Evolutionary conservation across 2,329 filamentous ascomycete genomes (phyloP).

Genomic region (Alternaria hordeiaustralica): DNA sequence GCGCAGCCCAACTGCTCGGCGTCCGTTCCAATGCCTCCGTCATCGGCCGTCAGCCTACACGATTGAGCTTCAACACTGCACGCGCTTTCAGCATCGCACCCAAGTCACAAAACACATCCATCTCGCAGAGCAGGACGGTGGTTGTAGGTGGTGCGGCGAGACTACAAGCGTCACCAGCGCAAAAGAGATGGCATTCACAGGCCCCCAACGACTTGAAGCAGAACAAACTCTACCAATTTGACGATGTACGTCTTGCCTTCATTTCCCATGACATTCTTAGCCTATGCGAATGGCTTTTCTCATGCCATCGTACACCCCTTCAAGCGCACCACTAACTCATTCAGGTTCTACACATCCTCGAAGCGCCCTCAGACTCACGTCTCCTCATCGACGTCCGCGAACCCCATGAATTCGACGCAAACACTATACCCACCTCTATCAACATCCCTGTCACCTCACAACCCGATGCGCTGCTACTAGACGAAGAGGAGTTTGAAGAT

Average conservation of each 20-base stretch:
- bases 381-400: slow-evolving; percentile 71
- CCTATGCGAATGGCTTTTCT: no score
- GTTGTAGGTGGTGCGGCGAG: neutral
- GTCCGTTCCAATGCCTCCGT: slow-evolving; percentile 15
- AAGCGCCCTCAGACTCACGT: slow-evolving; percentile 33
- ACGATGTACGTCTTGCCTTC: slow-evolving; percentile 35
- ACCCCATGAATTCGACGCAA: slow-evolving; percentile 67
- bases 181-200: slow-evolving; percentile 47
- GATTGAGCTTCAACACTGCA: slow-evolving; percentile 10
- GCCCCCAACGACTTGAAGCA: slow-evolving; percentile 26
- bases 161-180: neutral
- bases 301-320: no score
- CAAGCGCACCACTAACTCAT: neutral
- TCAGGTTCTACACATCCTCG: slow-evolving; percentile 45
- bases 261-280: no score
- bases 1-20: slow-evolving; percentile 19
- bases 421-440: slow-evolving; percentile 77
- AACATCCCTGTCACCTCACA: slow-evolving; percentile 81
- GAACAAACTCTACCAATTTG: slow-evolving; percentile 50
- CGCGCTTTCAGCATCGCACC: slow-evolving; percentile 11
- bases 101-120: neutral
- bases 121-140: neutral
- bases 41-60: slow-evolving; percentile 11
- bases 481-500: slow-evolving; percentile 80
- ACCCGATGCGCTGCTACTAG: slow-evolving; percentile 80